These are phyloP conservation scores for Kuraishia floccosa DNA, from an alignment of 805 yeast species.

Conservation along the genomic window DNA sequence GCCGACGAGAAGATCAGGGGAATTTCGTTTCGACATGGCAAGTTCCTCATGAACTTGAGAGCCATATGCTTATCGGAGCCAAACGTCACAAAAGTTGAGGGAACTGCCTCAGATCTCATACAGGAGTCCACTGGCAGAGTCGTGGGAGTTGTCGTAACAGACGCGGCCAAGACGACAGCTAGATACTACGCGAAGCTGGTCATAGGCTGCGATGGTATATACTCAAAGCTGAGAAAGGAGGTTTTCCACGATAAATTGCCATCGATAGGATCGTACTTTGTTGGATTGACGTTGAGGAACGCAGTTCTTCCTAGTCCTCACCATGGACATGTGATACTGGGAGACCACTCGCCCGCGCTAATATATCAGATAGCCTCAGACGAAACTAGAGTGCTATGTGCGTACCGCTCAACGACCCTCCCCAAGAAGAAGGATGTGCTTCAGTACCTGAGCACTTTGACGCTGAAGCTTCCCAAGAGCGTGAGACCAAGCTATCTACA, in stretches of 20 bases:
- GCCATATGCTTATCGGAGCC: slow-evolving; percentile 53
- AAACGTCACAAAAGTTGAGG: slow-evolving; percentile 73
- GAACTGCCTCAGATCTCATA: slow-evolving; percentile 63
- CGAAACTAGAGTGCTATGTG: slow-evolving; percentile 85
- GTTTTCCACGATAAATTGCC: slow-evolving; percentile 45
- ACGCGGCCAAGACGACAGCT: slow-evolving; percentile 26
- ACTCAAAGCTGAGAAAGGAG: slow-evolving; percentile 81
- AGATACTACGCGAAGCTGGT: slow-evolving; percentile 53
- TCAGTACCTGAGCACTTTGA: slow-evolving; percentile 50
- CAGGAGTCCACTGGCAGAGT: slow-evolving; percentile 44
- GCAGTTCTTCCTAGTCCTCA: slow-evolving; percentile 65
- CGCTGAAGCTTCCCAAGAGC: slow-evolving; percentile 55
- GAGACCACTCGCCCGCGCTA: slow-evolving; percentile 78
- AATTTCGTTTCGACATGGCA: slow-evolving; percentile 89
- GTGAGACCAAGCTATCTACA: slow-evolving; percentile 55
- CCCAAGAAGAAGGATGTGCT: slow-evolving; percentile 53
- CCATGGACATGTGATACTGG: slow-evolving; percentile 86
- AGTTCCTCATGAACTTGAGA: slow-evolving; percentile 70
- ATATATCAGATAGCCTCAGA: slow-evolving; percentile 77
- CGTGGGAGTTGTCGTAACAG: slow-evolving; percentile 60
- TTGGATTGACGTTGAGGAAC: slow-evolving; percentile 67
- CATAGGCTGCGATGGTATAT: slow-evolving; percentile 85
- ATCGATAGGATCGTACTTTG: slow-evolving; percentile 68
- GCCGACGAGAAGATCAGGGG: slow-evolving; percentile 51
- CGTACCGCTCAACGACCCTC: slow-evolving; percentile 60